Evolutionary conservation across 495 filamentous ascomycete genomes (phyloP), one percentile per base, ranked within the genome.

Genomic region (Lepidopterella palustris): DNA sequence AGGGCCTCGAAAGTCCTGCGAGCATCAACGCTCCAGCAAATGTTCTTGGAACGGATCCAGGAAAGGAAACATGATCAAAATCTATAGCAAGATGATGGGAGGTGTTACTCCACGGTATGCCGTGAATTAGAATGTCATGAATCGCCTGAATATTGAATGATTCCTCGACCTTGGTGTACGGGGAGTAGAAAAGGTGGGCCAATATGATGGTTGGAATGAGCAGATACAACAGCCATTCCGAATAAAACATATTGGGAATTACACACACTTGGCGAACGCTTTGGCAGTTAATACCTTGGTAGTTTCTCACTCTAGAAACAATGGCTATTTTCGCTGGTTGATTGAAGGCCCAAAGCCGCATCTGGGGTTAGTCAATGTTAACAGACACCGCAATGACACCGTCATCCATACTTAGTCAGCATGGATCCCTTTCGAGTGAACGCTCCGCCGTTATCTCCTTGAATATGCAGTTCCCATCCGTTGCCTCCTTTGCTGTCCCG

Each of bases 101-200:
- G 24, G 81, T 65, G 67, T 88, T 74, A 20, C 59, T 70, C 6
- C 73, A 79, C 0, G 91, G 86, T 28, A 91, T 82, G 1, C 90
- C 89, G 72, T 91, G 90, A 2, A 78, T 81, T 15, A 93, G 69
- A 31, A 97, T 87, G 69, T 99, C 93, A 72, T 97, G 95, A 5
- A 85, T 84, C 0, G 93, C 93, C 70, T 99, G 93, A 53, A 97
- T 84, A 65, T 96, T 96, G 81, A 99, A 99, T 0, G 92, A 97
- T 75, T 99, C 93, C 70, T 99, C 93, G 56, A 99, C 95, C 73
- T 99, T 99, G 50, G 95, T 97, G 76, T 93, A 97, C 0, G 93
- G 95, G 15, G 95, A 84, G 8, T 82, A 72, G 56, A 84, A 59
- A 51, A 96, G 81, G 71, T 99, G 92, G 25, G 89, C 51, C 20